Evolutionary conservation across 768 basidiomycete species (phyloP).

Genomic region (Boletus subcaerulescens): DNA sequence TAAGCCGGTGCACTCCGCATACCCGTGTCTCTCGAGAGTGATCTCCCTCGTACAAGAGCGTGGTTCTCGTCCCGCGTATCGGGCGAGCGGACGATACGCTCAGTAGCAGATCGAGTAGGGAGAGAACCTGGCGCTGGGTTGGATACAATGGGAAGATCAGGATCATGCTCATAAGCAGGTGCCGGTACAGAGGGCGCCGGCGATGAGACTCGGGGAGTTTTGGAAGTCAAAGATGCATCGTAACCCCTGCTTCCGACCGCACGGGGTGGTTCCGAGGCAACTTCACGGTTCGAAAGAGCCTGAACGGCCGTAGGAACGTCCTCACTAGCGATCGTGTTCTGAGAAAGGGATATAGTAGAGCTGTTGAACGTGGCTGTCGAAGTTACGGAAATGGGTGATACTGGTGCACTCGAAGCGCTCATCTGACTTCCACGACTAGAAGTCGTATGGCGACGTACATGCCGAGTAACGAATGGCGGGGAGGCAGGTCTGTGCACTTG

Average conservation of each 20-base stretch:
- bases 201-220: constrained; percentile 25
- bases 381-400: constrained; percentile 29
- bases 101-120: constrained; percentile 31
- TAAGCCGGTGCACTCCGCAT: constrained; percentile 35
- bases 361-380: constrained; percentile 28
- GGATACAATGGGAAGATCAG: constrained; percentile 23
- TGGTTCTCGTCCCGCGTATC: constrained; percentile 28
- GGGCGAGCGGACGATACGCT: constrained; percentile 30
- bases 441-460: constrained; percentile 33
- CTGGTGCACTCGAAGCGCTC: constrained; percentile 31
- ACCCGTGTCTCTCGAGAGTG: constrained; percentile 30
- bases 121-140: constrained; percentile 16
- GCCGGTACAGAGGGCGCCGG: constrained; percentile 13
- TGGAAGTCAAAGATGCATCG: constrained; percentile 15
- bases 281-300: constrained; percentile 15
- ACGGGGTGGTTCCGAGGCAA: constrained; percentile 25
- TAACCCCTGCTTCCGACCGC: constrained; percentile 9
- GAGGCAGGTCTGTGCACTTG: constrained; percentile 29
- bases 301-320: constrained; percentile 16
- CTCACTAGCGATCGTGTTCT: constrained; percentile 17
- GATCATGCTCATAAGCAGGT: constrained; percentile 28
- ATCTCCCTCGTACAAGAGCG: constrained; percentile 29
- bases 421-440: constrained; percentile 31
- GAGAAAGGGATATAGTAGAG: constrained; percentile 18
- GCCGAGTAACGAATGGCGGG: constrained; percentile 32